Base-by-base conservation (phyloP, 2,329 filamentous ascomycete species). In the Magnaporthales sp. region DNA sequence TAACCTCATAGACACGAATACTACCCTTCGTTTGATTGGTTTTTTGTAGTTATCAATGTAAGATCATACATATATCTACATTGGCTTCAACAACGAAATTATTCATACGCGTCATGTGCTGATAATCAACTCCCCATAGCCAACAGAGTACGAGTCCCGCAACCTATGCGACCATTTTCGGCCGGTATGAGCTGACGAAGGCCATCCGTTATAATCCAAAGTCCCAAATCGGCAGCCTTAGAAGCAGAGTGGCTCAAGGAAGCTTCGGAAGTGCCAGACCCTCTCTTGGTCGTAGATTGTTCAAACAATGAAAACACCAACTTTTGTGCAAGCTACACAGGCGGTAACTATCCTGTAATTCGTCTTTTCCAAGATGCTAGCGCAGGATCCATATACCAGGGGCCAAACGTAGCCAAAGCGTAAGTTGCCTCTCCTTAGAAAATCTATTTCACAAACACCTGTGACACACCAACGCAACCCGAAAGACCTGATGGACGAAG, bases 271-370 rank as follows among this genome's bases (percentile, higher is more conserved):
- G 64, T 63, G 22, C n/a, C 64, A 6, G n/a, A 68, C 26, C 63
- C 63, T 2, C 67, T 73, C 4, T 30, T 73, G 15, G 72, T 70
- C 65, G 61, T 75, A 54, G 70, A 75, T 68, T 75, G 72, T 66
- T 66, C 66, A 10, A 54, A 27, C 2, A 46, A 67, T 15, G 51
- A 66, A 11, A 64, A 27, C 10, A 2, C 30, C 19, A 29, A 61
- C 22, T 27, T 66, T 7, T 75, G 72, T 31, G 64, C 63, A 24
- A 58, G 67, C n/a, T 60, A 69, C 19, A 67, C 66, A 13, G 58
- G 66, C 10, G 66, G 66, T 26, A 24, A 63, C 1, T 69, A 68
- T 46, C 73, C 73, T 15, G 67, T 67, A n/a, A 65, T 74, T 24
- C 66, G 68, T 5, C 64, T 73, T 3, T 70, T 72, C 66, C 68